phyloP scores from a whole-genome alignment of 1,139 yeast species.

The Candida pseudoviswanathii region DNA sequence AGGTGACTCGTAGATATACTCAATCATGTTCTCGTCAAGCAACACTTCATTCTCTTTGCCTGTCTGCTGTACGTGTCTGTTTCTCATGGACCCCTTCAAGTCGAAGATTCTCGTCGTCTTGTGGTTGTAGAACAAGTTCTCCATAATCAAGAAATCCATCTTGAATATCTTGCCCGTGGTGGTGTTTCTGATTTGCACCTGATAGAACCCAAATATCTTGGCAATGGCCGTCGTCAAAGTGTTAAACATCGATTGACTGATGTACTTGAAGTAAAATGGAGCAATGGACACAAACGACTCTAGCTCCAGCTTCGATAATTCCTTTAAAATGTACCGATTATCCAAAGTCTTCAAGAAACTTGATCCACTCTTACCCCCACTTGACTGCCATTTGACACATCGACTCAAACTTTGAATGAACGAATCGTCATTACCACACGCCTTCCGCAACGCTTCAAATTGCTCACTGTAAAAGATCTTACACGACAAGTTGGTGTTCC shows the following conservation, averaged over 20 bases:
- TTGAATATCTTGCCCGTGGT: conserved; percentile 74
- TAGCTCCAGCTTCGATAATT: conserved; percentile 81
- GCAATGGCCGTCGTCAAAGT: conserved; percentile 93
- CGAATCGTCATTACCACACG: conserved; percentile 76
- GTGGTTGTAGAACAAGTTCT: conserved; percentile 84
- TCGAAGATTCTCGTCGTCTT: conserved; percentile 89
- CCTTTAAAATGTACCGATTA: conserved; percentile 86
- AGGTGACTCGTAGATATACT: conserved; percentile 94
- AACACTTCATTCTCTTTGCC: conserved; percentile 94
- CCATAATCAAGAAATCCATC: conserved; percentile 95
- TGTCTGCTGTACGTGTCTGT: conserved; percentile 94
- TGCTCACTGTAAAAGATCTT: conserved; percentile 95
- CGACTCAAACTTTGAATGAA: conserved; percentile 89
- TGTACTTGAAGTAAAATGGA: conserved; percentile 93
- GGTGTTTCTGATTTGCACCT: conserved; percentile 82
- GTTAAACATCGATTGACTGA: conserved; percentile 93
- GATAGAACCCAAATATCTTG: conserved; percentile 93
- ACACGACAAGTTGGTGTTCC: conserved; percentile 80
- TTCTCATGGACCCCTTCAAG: conserved; percentile 96
- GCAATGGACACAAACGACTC: conserved; percentile 96
- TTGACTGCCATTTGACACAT: conserved; percentile 93
- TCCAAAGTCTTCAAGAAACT: conserved; percentile 91
- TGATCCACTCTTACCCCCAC: conserved; percentile 96
- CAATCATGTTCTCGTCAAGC: conserved; percentile 97
- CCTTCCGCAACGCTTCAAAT: conserved; percentile 87